phyloP scores from a whole-genome alignment of 805 yeast species.

The Pichia thaimueangensis region DNA sequence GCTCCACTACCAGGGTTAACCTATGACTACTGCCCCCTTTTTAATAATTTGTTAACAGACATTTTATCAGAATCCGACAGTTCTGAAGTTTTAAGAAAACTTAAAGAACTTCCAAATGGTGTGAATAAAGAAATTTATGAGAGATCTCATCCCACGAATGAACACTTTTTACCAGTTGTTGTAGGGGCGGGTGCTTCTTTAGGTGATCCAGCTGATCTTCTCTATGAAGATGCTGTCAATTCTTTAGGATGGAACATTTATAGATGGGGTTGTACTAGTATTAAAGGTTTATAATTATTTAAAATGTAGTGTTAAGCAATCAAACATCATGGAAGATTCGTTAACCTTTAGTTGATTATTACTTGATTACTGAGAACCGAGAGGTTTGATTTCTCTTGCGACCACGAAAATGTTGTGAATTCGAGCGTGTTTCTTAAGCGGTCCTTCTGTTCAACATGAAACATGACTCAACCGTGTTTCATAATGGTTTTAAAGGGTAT shows the following conservation, averaged over 20 bases:
- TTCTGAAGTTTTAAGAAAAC: slow-evolving; percentile 28
- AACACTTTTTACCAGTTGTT: slow-evolving; percentile 63
- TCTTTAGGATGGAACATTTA: slow-evolving; percentile 68
- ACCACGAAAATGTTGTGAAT: too few species aligned
- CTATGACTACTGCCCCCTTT: slow-evolving; percentile 46
- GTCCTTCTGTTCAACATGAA: too few species aligned
- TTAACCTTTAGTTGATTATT: neutral
- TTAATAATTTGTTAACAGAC: slow-evolving; percentile 41
- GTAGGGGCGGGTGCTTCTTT: slow-evolving; percentile 54
- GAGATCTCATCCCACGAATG: slow-evolving; percentile 68
- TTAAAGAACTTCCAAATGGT: slow-evolving; percentile 30
- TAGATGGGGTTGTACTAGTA: slow-evolving; percentile 29
- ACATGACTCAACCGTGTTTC: too few species aligned
- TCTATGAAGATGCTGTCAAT: slow-evolving; percentile 38
- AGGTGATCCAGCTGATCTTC: slow-evolving; percentile 36
- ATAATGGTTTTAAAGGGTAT: too few species aligned
- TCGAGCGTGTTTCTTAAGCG: too few species aligned
- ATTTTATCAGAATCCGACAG: slow-evolving; percentile 31
- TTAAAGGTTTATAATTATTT: neutral
- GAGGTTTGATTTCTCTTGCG: too few species aligned
- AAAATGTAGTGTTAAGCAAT: too few species aligned
- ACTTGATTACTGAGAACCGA: too few species aligned
- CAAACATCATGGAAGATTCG: too few species aligned
- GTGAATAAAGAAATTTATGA: slow-evolving; percentile 26
- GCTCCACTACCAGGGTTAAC: slow-evolving; percentile 13